phyloP scores from a whole-genome alignment of 2,329 filamentous ascomycete genomes.

The Xylariaceae sp. region DNA sequence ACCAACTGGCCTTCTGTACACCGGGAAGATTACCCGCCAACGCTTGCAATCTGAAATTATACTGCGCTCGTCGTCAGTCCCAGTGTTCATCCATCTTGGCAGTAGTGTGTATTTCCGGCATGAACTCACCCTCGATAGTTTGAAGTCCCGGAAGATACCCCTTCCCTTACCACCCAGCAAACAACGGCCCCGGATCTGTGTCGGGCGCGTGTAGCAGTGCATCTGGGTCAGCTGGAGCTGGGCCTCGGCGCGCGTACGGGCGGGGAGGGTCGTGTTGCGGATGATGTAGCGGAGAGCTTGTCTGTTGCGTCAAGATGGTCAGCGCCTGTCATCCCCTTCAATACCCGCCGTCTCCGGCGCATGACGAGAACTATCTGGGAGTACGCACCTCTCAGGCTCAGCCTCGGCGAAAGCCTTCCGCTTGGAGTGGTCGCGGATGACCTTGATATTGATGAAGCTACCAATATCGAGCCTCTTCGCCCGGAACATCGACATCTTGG shows the following conservation, averaged over 20 bases:
- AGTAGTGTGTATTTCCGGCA: not conserved
- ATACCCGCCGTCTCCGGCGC: not conserved
- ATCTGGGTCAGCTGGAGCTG: constrained; percentile 91
- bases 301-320: constrained; percentile 47
- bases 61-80: constrained; percentile 51
- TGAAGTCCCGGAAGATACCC: constrained; percentile 89
- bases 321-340: not conserved
- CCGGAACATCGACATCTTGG: constrained; percentile 76
- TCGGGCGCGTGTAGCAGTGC: constrained; percentile 91
- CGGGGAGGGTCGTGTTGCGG: constrained; percentile 81
- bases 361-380: not conserved
- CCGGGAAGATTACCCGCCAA: constrained; percentile 80
- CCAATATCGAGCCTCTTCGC: constrained; percentile 85
- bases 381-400: constrained; percentile 76
- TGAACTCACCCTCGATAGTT: constrained; percentile 44
- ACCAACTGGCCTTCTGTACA: constrained; percentile 97
- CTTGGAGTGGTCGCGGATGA: constrained; percentile 94
- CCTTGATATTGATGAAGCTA: constrained; percentile 78
- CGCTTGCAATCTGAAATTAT: constrained; percentile 86
- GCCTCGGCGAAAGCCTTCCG: constrained; percentile 82
- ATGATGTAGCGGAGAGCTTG: constrained; percentile 92
- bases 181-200: constrained; percentile 92
- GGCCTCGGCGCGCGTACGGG: constrained; percentile 78
- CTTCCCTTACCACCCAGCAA: constrained; percentile 84
- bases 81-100: not conserved